These are phyloP conservation scores for Paramarasmius palmivorus DNA, from an alignment of 1,284 basidiomycete genomes.

Conservation along the genomic window DNA sequence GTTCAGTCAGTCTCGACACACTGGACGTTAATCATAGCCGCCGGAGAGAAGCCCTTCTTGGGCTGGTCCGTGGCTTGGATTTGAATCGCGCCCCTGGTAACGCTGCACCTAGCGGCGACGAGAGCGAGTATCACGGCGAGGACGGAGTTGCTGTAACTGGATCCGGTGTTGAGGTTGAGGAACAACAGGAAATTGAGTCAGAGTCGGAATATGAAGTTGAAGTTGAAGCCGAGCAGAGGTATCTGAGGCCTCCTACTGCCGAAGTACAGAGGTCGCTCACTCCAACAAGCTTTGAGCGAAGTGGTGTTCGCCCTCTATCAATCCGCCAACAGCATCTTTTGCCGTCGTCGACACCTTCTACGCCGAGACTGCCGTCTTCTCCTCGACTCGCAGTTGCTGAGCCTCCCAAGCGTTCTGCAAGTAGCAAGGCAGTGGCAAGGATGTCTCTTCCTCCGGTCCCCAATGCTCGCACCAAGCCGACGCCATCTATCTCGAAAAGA, in stretches of 20 bases:
- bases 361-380: no score
- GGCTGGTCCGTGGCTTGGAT: constrained; percentile 42
- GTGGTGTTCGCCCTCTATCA: no score
- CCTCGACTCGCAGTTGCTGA: not conserved
- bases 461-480: no score
- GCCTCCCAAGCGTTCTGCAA: no score
- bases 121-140: constrained; percentile 30
- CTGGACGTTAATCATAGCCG: constrained; percentile 23
- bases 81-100: constrained; percentile 22
- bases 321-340: constrained; percentile 3
- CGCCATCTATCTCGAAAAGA: not conserved
- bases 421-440: no score
- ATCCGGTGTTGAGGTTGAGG: constrained; percentile 27
- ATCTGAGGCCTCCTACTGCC: no score
- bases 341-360: no score
- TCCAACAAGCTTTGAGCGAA: no score
- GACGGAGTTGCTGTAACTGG: constrained; percentile 39
- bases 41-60: constrained; percentile 42
- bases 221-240: no score
- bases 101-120: constrained; percentile 15
- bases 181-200: constrained; percentile 25
- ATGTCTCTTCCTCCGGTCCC: no score
- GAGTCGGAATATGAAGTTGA: constrained; percentile 24
- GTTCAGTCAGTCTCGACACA: no score
- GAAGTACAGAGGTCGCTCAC: not conserved